Conservation (phyloP, 208 protist genomes). For the Leishmania lainsoni region DNA sequence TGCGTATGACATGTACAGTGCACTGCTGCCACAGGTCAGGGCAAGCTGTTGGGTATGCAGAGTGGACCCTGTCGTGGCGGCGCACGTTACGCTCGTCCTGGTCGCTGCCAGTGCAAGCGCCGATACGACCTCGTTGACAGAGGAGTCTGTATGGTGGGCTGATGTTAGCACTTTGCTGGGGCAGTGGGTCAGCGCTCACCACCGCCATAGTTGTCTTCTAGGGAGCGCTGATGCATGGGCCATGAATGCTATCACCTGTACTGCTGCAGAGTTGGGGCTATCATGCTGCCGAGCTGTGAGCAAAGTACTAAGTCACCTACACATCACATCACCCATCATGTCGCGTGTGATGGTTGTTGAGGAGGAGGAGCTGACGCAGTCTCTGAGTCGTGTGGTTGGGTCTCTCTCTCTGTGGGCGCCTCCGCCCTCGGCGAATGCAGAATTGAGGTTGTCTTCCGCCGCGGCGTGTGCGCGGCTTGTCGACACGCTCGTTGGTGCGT, state of each 20-base stretch:
- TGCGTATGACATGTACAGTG: slow-evolving; percentile 8
- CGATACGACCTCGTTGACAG: background rate
- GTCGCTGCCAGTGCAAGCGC: background rate
- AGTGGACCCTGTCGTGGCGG: slow-evolving; percentile 22
- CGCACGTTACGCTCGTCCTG: slow-evolving; percentile 26
- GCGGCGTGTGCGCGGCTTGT: slow-evolving; percentile 18
- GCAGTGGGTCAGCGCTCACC: slow-evolving; percentile 10
- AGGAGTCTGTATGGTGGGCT: slow-evolving; percentile 12
- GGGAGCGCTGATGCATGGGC: slow-evolving; percentile 9
- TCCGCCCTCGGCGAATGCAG: background rate
- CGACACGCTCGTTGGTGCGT: slow-evolving; percentile 23
- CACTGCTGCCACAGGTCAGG: slow-evolving; percentile 9
- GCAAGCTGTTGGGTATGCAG: slow-evolving; percentile 21
- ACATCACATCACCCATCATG: background rate
- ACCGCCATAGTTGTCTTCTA: background rate
- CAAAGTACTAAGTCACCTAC: slow-evolving; percentile 3
- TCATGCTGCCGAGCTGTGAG: slow-evolving; percentile 15
- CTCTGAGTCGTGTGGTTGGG: slow-evolving; percentile 4
- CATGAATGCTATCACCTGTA: slow-evolving; percentile 21
- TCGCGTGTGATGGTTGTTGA: slow-evolving; percentile 4
- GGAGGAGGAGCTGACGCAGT: slow-evolving; percentile 7
- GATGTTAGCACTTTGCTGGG: background rate
- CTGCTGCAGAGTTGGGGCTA: slow-evolving; percentile 11
- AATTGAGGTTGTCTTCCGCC: background rate
- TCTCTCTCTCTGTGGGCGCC: slow-evolving; percentile 16